phyloP scores from a whole-genome alignment of 306 rosid species.

The Fragaria iinumae region DNA sequence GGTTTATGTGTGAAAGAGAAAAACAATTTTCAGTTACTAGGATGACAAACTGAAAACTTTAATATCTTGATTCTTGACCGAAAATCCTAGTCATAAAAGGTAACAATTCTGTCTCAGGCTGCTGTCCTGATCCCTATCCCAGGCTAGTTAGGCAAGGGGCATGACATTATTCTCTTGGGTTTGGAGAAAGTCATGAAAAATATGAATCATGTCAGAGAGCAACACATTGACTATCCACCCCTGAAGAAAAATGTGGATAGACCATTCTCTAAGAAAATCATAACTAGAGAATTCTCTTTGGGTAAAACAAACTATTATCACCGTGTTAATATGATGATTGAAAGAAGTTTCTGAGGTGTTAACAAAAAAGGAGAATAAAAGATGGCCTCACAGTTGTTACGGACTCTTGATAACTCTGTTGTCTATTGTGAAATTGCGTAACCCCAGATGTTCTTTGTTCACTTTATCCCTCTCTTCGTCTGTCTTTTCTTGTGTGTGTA shows the following conservation, averaged over 20 bases:
- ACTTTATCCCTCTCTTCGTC: constrained; percentile 16
- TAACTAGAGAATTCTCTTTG: background rate
- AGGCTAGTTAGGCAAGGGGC: background rate
- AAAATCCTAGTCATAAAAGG: background rate
- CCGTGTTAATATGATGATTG: background rate
- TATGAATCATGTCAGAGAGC: background rate
- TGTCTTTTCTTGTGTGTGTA: constrained; percentile 6
- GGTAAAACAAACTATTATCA: background rate
- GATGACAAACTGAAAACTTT: background rate
- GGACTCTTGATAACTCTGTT: background rate
- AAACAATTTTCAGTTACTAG: background rate
- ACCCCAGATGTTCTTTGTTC: background rate
- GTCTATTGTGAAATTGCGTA: background rate
- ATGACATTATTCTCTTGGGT: background rate
- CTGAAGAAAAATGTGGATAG: background rate
- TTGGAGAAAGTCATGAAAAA: background rate
- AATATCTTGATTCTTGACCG: background rate
- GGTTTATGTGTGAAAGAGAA: background rate
- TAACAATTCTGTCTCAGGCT: background rate
- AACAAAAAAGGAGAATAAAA: background rate
- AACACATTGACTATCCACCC: background rate
- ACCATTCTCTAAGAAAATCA: background rate
- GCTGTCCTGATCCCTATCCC: background rate
- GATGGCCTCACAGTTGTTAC: background rate
- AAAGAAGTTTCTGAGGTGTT: background rate